Percentiles rank a stretch among this genome's conserved stretches.
Conservation (phyloP, 148 eudicot species). For the Linanthus parryae region DNA sequence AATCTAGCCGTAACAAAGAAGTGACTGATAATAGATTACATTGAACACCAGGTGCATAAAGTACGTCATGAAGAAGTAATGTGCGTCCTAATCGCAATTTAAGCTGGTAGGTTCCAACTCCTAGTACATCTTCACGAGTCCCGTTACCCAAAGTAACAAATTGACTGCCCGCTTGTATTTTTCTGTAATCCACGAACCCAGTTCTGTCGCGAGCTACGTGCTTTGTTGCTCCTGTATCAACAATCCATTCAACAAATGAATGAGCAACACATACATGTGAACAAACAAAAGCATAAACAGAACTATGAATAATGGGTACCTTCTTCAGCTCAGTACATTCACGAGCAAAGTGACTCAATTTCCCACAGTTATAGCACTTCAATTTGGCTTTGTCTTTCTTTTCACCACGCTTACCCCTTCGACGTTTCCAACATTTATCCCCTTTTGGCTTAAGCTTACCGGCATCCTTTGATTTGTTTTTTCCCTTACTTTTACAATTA, state of each 20-base stretch:
- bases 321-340: background rate
- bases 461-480: background rate
- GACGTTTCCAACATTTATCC: background rate
- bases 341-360: background rate
- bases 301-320: background rate
- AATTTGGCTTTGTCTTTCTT: background rate
- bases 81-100: background rate
- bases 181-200: background rate
- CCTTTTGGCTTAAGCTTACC: background rate
- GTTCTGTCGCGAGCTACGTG: background rate
- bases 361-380: background rate
- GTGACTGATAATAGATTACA: background rate
- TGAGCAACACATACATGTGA: background rate
- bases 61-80: slow-evolving; percentile 1
- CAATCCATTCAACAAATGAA: slow-evolving; percentile 4
- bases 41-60: background rate
- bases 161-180: background rate
- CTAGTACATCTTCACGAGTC: background rate
- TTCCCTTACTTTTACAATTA: background rate
- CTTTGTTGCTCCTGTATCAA: slow-evolving; percentile 1
- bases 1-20: too few species aligned
- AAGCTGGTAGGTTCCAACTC: slow-evolving; percentile 5
- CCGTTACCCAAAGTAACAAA: background rate
- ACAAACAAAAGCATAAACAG: background rate
- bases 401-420: background rate